Conservation (phyloP, 2,329 filamentous ascomycete genomes). For the Orbilia oligospora region DNA sequence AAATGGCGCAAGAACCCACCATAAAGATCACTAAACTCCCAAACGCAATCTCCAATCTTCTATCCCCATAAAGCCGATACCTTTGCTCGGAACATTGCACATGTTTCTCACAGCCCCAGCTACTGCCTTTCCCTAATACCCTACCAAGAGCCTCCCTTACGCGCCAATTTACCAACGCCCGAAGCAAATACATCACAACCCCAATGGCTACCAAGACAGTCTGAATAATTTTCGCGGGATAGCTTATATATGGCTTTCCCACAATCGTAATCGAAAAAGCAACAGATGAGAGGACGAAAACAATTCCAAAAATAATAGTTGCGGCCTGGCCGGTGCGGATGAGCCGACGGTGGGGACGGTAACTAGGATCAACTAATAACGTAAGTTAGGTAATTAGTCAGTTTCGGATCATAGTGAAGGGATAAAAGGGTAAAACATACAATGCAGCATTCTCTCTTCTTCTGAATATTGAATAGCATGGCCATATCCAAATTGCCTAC, state of each 20-base stretch:
- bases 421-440: slow-evolving; percentile 14
- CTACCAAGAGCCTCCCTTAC: slow-evolving; percentile 17
- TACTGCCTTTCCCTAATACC: background rate
- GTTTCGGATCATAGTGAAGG: background rate
- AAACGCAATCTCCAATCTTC: slow-evolving; percentile 28
- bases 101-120: slow-evolving; percentile 30
- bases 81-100: slow-evolving; percentile 21
- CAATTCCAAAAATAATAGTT: slow-evolving; percentile 13
- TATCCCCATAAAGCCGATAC: slow-evolving; percentile 43
- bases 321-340: slow-evolving; percentile 27
- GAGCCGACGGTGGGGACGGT: slow-evolving; percentile 32
- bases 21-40: slow-evolving; percentile 10
- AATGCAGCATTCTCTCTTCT: slow-evolving; percentile 19
- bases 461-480: background rate
- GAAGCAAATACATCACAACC: slow-evolving; percentile 28
- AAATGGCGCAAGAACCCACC: slow-evolving; percentile 4
- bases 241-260: slow-evolving; percentile 3
- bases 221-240: slow-evolving; percentile 7
- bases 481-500: background rate
- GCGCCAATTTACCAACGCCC: slow-evolving; percentile 27
- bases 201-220: slow-evolving; percentile 5
- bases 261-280: slow-evolving; percentile 17
- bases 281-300: slow-evolving; percentile 22
- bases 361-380: slow-evolving; percentile 42
- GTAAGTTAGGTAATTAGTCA: background rate